These are phyloP conservation scores for Plenodomus lindquistii DNA, from an alignment of 2,329 filamentous ascomycete species.

Conservation along the genomic window DNA sequence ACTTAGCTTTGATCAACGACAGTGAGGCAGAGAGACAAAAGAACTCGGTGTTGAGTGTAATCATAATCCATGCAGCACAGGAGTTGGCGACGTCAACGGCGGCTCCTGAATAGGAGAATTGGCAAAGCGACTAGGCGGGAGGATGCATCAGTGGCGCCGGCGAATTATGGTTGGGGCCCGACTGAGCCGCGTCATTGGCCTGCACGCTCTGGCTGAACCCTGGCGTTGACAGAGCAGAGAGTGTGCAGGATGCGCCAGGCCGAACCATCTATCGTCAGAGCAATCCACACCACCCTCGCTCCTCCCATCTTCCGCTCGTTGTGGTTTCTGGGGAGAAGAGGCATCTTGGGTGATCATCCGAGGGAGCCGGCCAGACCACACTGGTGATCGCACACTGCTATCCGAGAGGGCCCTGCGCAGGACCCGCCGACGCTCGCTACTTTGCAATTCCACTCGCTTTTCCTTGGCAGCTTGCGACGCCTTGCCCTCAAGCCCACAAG, in stretches of 20 bases:
- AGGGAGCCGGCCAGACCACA: slow-evolving; percentile 1
- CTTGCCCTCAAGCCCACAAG: slow-evolving; percentile 12
- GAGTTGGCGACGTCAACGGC: neutral
- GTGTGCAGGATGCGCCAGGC: slow-evolving; percentile 1
- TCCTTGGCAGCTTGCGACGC: slow-evolving; percentile 29
- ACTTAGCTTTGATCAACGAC: too few species aligned
- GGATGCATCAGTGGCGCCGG: neutral
- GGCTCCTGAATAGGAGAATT: neutral
- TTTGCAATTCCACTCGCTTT: slow-evolving; percentile 14
- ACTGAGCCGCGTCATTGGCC: neutral
- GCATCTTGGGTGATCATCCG: slow-evolving; percentile 7
- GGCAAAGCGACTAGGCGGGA: neutral
- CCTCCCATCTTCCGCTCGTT: neutral
- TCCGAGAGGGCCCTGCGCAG: slow-evolving; percentile 7
- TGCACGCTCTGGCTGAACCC: slow-evolving; percentile 2
- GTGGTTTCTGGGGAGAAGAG: neutral
- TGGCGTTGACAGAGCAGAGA: slow-evolving; percentile 3
- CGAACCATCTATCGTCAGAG: neutral
- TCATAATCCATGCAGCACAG: neutral
- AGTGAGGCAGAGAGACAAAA: too few species aligned
- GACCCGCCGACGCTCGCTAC: slow-evolving; percentile 16
- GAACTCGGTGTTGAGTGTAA: too few species aligned
- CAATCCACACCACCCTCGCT: too few species aligned
- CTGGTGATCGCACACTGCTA: neutral
- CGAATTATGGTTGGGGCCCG: neutral